phyloP scores from a whole-genome alignment of 1,139 yeast species.

The Tardiomyces blankii region DNA sequence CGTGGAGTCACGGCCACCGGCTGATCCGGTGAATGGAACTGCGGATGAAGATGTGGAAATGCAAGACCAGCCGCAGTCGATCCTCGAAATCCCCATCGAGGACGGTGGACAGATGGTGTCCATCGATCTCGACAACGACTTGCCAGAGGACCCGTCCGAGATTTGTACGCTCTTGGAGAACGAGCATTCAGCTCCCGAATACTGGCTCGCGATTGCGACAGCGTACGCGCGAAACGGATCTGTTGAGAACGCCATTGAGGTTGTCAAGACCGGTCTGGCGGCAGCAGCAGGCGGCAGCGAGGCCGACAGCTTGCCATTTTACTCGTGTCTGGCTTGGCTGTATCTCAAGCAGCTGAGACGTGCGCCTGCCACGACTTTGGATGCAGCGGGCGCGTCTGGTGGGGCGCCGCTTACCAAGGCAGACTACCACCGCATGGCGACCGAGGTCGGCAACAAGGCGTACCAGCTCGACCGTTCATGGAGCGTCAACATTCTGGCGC shows the following conservation, averaged over 20 bases:
- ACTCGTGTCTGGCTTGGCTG: conserved; percentile 66
- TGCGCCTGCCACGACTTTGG: conserved; percentile 22
- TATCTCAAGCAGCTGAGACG: conserved; percentile 40
- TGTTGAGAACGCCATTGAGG: conserved; percentile 50
- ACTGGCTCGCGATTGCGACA: conserved; percentile 76
- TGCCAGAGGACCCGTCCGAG: conserved; percentile 85
- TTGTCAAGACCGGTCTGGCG: conserved; percentile 49
- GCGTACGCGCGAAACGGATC: conserved; percentile 63
- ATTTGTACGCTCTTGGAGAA: conserved; percentile 66
- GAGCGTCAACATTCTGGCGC: conserved; percentile 41
- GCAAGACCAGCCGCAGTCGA: conserved; percentile 2
- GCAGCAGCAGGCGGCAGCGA: conserved; percentile 28
- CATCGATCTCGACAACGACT: conserved; percentile 44
- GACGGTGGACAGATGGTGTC: conserved; percentile 32
- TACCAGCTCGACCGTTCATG: conserved; percentile 31
- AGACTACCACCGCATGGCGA: conserved; percentile 20
- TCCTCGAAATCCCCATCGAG: conserved; percentile 30
- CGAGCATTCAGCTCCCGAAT: conserved; percentile 63
- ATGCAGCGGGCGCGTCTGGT: conserved; percentile 13
- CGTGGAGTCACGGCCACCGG: neutral
- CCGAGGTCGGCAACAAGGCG: conserved; percentile 21
- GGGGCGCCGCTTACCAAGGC: conserved; percentile 11
- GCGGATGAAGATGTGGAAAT: neutral
- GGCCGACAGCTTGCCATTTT: conserved; percentile 43
- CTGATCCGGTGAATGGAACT: neutral